Base-by-base conservation (phyloP, 2,329 filamentous ascomycete genomes). In the Aspergillus pseudoglaucus region DNA sequence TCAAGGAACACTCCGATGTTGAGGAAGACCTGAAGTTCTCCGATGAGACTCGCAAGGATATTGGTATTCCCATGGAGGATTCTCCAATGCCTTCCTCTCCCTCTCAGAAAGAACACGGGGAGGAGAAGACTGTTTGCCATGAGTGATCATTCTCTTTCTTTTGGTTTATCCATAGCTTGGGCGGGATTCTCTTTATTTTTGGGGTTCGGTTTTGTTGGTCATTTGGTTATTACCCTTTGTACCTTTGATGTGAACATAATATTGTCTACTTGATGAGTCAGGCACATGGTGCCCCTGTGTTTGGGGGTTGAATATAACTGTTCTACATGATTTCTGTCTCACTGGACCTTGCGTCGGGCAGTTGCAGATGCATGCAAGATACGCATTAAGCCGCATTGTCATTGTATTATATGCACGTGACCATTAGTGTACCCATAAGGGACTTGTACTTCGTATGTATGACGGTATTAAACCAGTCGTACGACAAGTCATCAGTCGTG, bases 1-100 rank as follows among this genome's bases (percentile, higher is more conserved):
- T 96, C 66, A 79, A 86, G 65, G 89, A 95, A 58, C 86, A 84
- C n/a, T 81, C 88, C n/a, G 66, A 79, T 1, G 60, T 95, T 4
- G 88, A 91, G 67, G 84, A 90, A 46, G 90, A 96, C 67, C 73
- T 95, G 45, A 82, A 83, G 63, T 90, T 89, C 66, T 88, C 86
- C 17, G 90, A 95, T 61, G 88, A 93, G 77, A 93, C 85, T 0
- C 62, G 85, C 14, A 81, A 79, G 22, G 88, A 95, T 56, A 84
- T 95, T 4, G 63, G 61, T 32, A 50, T 60, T 10, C 50, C 53
- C 4, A 47, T 54, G 18, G 53, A 59, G 25, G 53, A 54, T 10
- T 25, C 32, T 32, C 42, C 25, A 35, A 44, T 27, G 25, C 25
- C 25, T 30, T 30, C 25, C 25, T 30, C 25, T 30, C 25, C 25